Evolutionary conservation across 129 eudicot species (phyloP).

Genomic region (Solidago caesia): DNA sequence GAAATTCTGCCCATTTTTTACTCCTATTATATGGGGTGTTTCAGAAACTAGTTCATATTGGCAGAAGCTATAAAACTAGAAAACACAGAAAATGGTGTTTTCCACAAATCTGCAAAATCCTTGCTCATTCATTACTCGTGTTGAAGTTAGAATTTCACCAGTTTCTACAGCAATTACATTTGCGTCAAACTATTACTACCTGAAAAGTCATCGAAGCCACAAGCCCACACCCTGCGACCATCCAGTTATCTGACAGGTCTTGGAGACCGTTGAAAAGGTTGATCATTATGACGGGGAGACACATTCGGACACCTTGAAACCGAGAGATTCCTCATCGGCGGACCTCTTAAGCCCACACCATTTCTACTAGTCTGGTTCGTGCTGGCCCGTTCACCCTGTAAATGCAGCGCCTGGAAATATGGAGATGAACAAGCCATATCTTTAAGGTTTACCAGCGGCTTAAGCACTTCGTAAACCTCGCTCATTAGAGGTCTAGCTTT

Average conservation of each 20-base stretch:
- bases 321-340: slow-evolving; percentile 41
- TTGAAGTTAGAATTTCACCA: neutral
- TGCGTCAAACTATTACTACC: neutral
- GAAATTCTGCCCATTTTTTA: no score
- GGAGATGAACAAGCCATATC: slow-evolving; percentile 75
- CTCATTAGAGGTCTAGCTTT: slow-evolving; percentile 75
- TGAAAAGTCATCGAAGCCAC: neutral
- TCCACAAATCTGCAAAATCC: slow-evolving; percentile 14
- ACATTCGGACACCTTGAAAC: slow-evolving; percentile 32
- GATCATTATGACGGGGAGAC: slow-evolving; percentile 33
- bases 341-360: slow-evolving; percentile 36
- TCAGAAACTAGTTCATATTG: neutral
- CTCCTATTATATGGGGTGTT: neutral
- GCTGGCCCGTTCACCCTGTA: slow-evolving; percentile 41
- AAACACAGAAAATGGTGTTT: neutral
- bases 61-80: neutral
- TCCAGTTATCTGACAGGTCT: slow-evolving; percentile 35
- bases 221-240: neutral
- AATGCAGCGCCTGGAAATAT: slow-evolving; percentile 56
- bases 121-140: slow-evolving; percentile 12
- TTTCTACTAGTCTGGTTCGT: slow-evolving; percentile 36
- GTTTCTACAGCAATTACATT: slow-evolving; percentile 9
- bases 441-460: slow-evolving; percentile 63
- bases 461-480: slow-evolving; percentile 54
- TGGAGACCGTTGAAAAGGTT: slow-evolving; percentile 42